phyloP scores from a whole-genome alignment of 2,329 filamentous ascomycete genomes.

The Monosporascus cannonballus region DNA sequence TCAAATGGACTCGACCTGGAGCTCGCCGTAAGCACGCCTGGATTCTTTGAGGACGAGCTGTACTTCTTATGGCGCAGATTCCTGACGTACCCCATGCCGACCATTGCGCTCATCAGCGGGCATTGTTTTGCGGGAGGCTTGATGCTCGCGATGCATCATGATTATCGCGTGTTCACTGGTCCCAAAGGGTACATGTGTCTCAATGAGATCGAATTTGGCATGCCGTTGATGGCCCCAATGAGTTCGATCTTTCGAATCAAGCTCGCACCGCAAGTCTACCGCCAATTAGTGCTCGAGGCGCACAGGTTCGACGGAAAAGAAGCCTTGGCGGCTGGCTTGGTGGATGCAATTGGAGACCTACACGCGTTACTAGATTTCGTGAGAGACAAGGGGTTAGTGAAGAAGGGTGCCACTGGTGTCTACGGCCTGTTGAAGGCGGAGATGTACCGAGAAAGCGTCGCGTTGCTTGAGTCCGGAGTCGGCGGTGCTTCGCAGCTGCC shows the following conservation, averaged over 20 bases:
- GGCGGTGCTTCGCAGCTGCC: conserved; percentile 2
- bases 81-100: conserved; percentile 74
- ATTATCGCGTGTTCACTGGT: conserved; percentile 71
- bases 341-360: conserved; percentile 53
- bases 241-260: conserved; percentile 69
- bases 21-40: conserved; percentile 52
- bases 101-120: conserved; percentile 70
- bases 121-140: conserved; percentile 79
- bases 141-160: conserved; percentile 76
- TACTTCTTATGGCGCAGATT: conserved; percentile 62
- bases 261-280: conserved; percentile 48
- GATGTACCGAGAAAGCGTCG: conserved; percentile 64
- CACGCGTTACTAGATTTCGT: conserved; percentile 59
- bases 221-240: conserved; percentile 70
- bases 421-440: conserved; percentile 70
- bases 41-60: conserved; percentile 55
- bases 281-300: conserved; percentile 67
- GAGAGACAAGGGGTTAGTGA: conserved; percentile 48
- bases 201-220: conserved; percentile 77
- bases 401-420: conserved; percentile 58
- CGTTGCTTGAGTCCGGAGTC: conserved; percentile 42
- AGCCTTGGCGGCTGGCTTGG: conserved; percentile 60
- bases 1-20: conserved; percentile 76
- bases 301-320: conserved; percentile 57
- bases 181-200: conserved; percentile 68